phyloP scores from a whole-genome alignment of 345 rosid genomes.

The Carallia brachiata region DNA sequence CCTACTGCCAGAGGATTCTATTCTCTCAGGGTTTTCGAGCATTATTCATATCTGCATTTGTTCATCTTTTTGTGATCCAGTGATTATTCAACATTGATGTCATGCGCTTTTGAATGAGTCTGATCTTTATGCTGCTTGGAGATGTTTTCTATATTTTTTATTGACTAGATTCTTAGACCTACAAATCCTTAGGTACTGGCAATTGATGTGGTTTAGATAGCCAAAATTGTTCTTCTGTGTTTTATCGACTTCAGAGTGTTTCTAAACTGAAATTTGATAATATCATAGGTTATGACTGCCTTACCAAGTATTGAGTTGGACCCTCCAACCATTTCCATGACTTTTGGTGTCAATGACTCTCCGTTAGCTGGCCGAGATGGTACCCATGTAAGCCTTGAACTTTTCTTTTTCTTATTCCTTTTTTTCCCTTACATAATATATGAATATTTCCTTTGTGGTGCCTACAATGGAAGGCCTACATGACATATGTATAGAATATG shows the following conservation, averaged over 20 bases:
- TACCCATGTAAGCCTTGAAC: conserved; percentile 57
- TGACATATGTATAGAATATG: no score
- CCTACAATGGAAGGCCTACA: no score
- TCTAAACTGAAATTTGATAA: conserved; percentile 17
- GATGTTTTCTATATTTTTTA: neutral
- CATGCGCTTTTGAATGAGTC: neutral
- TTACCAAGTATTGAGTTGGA: conserved; percentile 85
- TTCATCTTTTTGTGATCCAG: neutral
- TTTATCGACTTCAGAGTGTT: conserved; percentile 6
- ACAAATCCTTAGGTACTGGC: no score
- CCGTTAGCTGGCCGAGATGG: conserved; percentile 98
- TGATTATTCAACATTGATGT: conserved; percentile 3
- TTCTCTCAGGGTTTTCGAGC: neutral
- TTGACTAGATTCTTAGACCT: no score
- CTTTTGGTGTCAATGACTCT: conserved; percentile 96
- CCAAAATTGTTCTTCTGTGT: no score
- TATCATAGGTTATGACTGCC: conserved; percentile 65
- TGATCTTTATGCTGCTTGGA: neutral
- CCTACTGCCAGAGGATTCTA: neutral
- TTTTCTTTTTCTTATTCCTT: neutral
- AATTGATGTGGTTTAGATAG: no score
- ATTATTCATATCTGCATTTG: neutral
- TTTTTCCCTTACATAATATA: neutral
- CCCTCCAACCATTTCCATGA: conserved; percentile 99
- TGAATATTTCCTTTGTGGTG: neutral